These are phyloP conservation scores for Wickerhamiella australiensis DNA, from an alignment of 805 yeast species.

Conservation along the genomic window DNA sequence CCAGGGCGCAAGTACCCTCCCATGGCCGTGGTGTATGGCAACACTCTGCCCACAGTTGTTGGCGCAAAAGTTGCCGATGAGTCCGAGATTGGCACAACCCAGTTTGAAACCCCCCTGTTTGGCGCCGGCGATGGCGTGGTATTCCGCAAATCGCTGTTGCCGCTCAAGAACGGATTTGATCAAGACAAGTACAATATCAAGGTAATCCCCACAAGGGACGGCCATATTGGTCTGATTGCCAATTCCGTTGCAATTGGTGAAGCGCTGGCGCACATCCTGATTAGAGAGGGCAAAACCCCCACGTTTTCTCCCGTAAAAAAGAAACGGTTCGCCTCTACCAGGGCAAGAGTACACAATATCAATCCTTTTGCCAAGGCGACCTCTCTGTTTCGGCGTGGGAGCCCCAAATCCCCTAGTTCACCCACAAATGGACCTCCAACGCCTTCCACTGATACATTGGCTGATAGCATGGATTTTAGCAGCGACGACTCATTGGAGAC, in stretches of 20 bases:
- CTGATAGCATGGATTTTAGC: not conserved
- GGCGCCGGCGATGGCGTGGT: conserved; percentile 95
- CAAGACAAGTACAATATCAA: conserved; percentile 36
- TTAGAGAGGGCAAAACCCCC: conserved; percentile 35
- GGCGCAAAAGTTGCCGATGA: conserved; percentile 55
- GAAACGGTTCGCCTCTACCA: conserved; percentile 7
- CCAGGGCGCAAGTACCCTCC: conserved; percentile 58
- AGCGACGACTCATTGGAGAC: not conserved
- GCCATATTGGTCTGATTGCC: conserved; percentile 70
- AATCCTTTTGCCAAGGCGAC: not conserved
- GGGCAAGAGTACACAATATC: conserved; percentile 1
- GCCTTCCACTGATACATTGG: not conserved
- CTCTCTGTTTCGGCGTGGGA: not conserved
- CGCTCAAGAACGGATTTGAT: conserved; percentile 60
- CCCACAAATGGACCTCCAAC: not conserved
- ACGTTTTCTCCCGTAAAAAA: conserved; percentile 6
- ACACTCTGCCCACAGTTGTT: conserved; percentile 71
- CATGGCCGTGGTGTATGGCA: conserved; percentile 67
- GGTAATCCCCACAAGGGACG: conserved; percentile 48
- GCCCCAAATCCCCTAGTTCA: not conserved
- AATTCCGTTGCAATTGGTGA: conserved; percentile 61
- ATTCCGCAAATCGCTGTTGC: conserved; percentile 71
- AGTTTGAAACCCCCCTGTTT: conserved; percentile 62
- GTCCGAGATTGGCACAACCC: conserved; percentile 56
- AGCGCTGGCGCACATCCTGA: conserved; percentile 52